Percentiles rank a stretch among this genome's conserved stretches.
Evolutionary conservation across 331 rosid species (phyloP).

Genomic region (Pyracantha coccinea): DNA sequence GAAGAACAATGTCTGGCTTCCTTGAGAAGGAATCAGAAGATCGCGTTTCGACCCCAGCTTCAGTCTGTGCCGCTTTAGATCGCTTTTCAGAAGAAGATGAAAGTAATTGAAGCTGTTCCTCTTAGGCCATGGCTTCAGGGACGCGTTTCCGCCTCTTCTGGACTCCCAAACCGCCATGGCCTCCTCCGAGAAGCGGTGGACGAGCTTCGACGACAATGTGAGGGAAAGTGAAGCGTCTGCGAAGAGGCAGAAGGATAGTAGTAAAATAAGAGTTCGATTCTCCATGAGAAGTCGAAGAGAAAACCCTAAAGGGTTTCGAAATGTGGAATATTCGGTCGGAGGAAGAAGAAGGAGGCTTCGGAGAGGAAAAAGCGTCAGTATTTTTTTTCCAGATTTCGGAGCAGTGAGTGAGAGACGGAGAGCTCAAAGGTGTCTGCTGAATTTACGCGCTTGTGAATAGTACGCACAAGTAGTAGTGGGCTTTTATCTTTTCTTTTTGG

Average conservation of each 20-base stretch:
- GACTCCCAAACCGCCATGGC: slow-evolving; percentile 33
- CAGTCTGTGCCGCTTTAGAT: slow-evolving; percentile 53
- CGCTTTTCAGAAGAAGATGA: slow-evolving; percentile 43
- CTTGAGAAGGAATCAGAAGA: slow-evolving; percentile 32
- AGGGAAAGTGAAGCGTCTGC: slow-evolving; percentile 15
- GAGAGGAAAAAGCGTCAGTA: neutral
- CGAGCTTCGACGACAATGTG: slow-evolving; percentile 38
- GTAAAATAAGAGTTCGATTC: slow-evolving; percentile 15
- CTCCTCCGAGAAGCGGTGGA: slow-evolving; percentile 80
- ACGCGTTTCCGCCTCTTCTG: neutral
- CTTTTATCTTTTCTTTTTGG: neutral
- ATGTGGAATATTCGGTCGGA: neutral
- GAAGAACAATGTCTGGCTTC: slow-evolving; percentile 39
- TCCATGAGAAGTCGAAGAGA: slow-evolving; percentile 16
- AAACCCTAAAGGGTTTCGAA: neutral
- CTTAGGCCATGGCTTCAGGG: slow-evolving; percentile 34
- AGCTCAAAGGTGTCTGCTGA: neutral
- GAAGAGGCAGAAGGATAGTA: slow-evolving; percentile 22
- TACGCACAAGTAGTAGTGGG: neutral
- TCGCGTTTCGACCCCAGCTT: slow-evolving; percentile 28
- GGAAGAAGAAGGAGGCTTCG: neutral
- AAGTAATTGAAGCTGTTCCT: slow-evolving; percentile 36
- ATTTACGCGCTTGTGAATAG: neutral
- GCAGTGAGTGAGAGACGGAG: neutral
- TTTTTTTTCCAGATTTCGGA: neutral